Conservation (phyloP, 139 green algal genomes). For the Volvox reticuliferus region DNA sequence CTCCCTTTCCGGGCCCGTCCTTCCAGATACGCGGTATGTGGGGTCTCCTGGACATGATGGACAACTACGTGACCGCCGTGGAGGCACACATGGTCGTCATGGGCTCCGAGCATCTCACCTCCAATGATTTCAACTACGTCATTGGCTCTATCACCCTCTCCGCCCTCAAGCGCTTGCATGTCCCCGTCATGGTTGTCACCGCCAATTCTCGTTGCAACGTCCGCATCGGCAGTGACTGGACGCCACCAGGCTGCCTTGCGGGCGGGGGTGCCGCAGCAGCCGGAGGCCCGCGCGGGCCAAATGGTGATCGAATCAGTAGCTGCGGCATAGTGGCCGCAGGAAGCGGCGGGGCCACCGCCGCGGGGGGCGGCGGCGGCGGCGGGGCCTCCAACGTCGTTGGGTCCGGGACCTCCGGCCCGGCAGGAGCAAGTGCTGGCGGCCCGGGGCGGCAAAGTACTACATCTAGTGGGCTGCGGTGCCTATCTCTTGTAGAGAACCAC, state of each 20-base stretch:
- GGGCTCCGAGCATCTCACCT: constrained; percentile 46
- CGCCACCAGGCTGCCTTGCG: not conserved
- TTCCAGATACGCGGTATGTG: constrained; percentile 43
- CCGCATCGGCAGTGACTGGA: constrained; percentile 16
- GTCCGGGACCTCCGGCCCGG: too few species aligned
- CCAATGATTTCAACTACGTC: constrained; percentile 52
- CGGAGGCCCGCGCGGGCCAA: not conserved
- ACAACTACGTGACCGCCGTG: constrained; percentile 46
- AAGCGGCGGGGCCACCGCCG: not conserved
- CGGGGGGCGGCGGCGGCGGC: not conserved
- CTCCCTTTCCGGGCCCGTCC: not conserved
- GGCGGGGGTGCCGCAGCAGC: not conserved
- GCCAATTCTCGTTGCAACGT: constrained; percentile 24
- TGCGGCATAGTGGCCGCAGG: not conserved
- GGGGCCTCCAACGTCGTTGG: not conserved
- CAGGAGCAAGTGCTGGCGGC: not conserved
- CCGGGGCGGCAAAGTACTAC: not conserved
- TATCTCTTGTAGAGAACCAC: constrained; percentile 47
- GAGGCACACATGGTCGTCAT: constrained; percentile 45
- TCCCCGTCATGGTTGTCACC: constrained; percentile 50
- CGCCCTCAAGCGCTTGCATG: constrained; percentile 45
- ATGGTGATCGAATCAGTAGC: not conserved
- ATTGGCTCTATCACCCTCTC: constrained; percentile 48
- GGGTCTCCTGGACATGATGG: constrained; percentile 51
- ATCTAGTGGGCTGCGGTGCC: not conserved